Percentiles rank a stretch among this genome's conserved stretches.
phyloP scores from a whole-genome alignment of 1,284 basidiomycete genomes.

The Puccinia horiana region DNA sequence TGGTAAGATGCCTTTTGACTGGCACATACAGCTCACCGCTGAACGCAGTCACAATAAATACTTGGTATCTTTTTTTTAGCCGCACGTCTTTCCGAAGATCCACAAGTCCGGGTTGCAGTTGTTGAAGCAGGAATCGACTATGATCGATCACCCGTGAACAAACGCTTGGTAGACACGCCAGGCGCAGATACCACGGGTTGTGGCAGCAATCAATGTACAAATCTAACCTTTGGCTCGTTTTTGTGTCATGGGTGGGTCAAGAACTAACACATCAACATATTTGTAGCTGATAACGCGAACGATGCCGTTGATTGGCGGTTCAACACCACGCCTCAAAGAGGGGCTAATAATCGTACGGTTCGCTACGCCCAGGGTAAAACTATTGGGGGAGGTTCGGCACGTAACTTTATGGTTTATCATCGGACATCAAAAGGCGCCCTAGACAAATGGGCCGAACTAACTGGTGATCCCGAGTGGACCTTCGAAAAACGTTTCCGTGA shows the following conservation, averaged over 20 bases:
- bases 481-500: slow-evolving; percentile 54
- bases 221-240: slow-evolving; percentile 9
- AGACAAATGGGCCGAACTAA: slow-evolving; percentile 56
- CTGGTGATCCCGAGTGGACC: slow-evolving; percentile 56
- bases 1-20: background rate
- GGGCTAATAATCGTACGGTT: slow-evolving; percentile 34
- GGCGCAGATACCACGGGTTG: slow-evolving; percentile 52
- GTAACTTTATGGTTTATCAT: slow-evolving; percentile 57
- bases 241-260: background rate
- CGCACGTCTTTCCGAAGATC: slow-evolving; percentile 53
- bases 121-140: slow-evolving; percentile 54
- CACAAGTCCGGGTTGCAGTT: slow-evolving; percentile 54
- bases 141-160: background rate
- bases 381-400: slow-evolving; percentile 55
- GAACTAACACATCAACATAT: background rate
- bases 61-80: background rate
- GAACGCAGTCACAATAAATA: background rate
- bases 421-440: slow-evolving; percentile 54
- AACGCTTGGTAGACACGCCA: slow-evolving; percentile 50
- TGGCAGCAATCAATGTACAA: slow-evolving; percentile 50
- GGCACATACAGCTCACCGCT: background rate
- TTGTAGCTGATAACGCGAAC: slow-evolving; percentile 5
- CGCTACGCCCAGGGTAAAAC: slow-evolving; percentile 56
- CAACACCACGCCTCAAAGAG: slow-evolving; percentile 33
- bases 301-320: slow-evolving; percentile 39